Base-by-base conservation (phyloP, 352 stramenopile genomes). In the Phytophthora podocarpi region DNA sequence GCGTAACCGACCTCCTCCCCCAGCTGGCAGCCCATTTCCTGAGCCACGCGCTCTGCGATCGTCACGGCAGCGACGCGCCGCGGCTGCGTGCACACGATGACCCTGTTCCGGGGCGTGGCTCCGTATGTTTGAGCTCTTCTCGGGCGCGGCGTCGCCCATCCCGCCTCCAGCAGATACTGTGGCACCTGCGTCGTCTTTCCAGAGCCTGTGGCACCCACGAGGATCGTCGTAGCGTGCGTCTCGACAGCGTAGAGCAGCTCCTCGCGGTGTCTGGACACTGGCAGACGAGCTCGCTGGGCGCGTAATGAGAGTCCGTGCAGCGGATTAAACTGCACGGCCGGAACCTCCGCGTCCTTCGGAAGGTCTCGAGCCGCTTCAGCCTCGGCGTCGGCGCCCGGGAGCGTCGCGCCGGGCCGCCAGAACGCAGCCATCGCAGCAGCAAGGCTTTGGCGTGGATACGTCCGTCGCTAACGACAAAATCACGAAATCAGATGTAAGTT, bases 61-160 rank as follows among this genome's bases (percentile, higher is more conserved):
- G 89, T 98, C 85, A 99, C 99, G 21, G 97, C 98, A 28, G 98
- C 98, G 10, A 99, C 95, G 26, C 98, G 90, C 11, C 98, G 84
- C 16, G 86, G 86, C 76, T 99, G 96, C 49, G 82, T 97, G 72
- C 95, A 98, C 9, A 95, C 96, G 30, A 94, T 87, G 40, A 81
- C 57, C 20, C 78, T 63, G 37, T 62, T 70, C 10, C 11, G 26
- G 5, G 64, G 11, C 24, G 48, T 58, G 8, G 47, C 23, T 11
- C 11, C n/a, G 12, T 12, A 21, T 15, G 4, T 35, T 43, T 47
- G 18, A 35, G 27, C 13, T 28, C 27, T 34, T 46, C 36, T 57
- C 2, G 60, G 13, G 1, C 63, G 54, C 27, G 47, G 32, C 10
- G 34, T 56, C 12, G 78, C 76, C 93, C 94, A 98, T 32, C 93